Percentiles rank a stretch among this genome's conserved stretches.
Evolutionary conservation across 306 rosid species (phyloP).

Genomic region (Fragaria ananassa): DNA sequence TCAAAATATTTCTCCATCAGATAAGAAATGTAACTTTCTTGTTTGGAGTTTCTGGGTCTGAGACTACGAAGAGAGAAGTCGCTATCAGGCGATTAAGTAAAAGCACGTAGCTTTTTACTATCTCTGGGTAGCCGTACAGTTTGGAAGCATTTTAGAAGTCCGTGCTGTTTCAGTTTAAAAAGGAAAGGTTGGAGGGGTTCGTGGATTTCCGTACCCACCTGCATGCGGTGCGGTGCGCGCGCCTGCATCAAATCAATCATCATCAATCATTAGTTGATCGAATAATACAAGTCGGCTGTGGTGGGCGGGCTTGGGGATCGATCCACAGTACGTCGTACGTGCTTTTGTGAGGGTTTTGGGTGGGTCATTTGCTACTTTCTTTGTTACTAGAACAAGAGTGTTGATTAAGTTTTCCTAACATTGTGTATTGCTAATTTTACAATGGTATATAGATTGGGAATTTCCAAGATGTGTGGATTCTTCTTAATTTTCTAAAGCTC

Average conservation of each 20-base stretch:
- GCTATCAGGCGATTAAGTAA: conserved; percentile 18
- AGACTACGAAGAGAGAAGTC: not conserved
- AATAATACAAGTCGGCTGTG: not conserved
- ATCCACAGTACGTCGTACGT: not conserved
- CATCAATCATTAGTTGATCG: conserved; percentile 1
- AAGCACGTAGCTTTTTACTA: not conserved
- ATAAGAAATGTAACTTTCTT: not conserved
- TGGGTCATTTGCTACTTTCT: not conserved
- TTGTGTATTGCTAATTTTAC: not conserved
- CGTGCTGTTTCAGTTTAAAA: conserved; percentile 7
- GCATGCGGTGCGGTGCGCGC: conserved; percentile 9
- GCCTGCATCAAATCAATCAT: conserved; percentile 24
- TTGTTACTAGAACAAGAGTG: not conserved
- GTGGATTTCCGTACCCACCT: conserved; percentile 10
- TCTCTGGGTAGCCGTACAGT: conserved; percentile 30
- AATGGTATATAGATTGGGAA: not conserved
- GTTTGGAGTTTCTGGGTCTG: not conserved
- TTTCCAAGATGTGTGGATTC: not conserved
- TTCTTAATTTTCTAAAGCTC: not conserved
- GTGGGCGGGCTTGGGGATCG: conserved; percentile 9
- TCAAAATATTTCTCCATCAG: not conserved
- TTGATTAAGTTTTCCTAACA: not conserved
- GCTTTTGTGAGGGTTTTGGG: not conserved
- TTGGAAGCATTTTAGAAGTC: conserved; percentile 28
- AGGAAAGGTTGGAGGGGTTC: not conserved